Evolutionary conservation across 2,329 filamentous ascomycete species (phyloP), one percentile per base, ranked within the genome.

Genomic region (Aspergillus carbonarius): DNA sequence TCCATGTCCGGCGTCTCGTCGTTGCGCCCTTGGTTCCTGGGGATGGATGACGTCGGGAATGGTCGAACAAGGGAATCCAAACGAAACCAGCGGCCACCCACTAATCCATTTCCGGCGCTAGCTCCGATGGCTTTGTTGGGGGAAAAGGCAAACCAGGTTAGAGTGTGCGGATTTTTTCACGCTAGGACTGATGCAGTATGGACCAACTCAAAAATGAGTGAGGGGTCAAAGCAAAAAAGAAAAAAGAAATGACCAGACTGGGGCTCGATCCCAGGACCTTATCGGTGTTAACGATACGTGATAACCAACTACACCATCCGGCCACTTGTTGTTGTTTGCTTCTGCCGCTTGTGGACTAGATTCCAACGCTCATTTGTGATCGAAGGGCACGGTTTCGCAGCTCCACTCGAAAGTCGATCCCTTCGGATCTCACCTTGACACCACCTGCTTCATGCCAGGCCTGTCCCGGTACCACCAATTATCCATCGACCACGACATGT

Each of bases 281-380:
- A 63, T 68, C 66, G 64, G 68, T 72, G 70, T 72, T 70, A 72
- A 70, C 67, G 69, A 71, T 68, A 71, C 67, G 70, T 70, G 70
- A 72, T 71, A 68, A 72, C 57, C 57, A 59, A 59, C 57, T 59
- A 59, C 57, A 55, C 57, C 57, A 59, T 51, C 57, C 57, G 32
- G 57, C 57, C 57, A 57, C 18, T 10, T 25, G 25, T 44, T 42
- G 37, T 20, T 32, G 5, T 13, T 20, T 10, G 25, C 17, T 27
- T 7, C 10, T 8, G 10, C 10, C n/a, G 5, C n/a, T 8, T 4
- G 18, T 34, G 30, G 10, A 3, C 30, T 32, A 32, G 30, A 32
- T 32, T 3, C 30, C 30, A 9, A 9, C 8, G 9, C 1, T 12
- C 10, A 32, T 9, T 23, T 9, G n/a, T 9, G 30, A 32, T 32